Conservation (phyloP, 805 yeast species). For the Kodamaea hsintzibuensis region DNA sequence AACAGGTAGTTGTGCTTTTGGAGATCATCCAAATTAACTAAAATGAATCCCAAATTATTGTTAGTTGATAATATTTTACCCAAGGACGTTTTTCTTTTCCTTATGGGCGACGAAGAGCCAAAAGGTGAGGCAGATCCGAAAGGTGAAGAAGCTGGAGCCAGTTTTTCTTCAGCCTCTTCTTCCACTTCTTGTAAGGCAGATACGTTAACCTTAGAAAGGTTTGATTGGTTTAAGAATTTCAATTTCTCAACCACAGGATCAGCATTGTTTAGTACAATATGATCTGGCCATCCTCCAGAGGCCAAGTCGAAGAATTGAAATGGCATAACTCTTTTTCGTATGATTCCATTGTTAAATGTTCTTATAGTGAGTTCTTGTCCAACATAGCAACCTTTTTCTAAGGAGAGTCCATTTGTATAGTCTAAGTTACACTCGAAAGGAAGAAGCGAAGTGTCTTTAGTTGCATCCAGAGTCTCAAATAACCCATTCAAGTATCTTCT, state of each 20-base stretch:
- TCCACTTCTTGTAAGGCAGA: slow-evolving; percentile 22
- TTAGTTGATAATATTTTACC: slow-evolving; percentile 61
- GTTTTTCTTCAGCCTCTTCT: slow-evolving; percentile 15
- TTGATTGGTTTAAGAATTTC: slow-evolving; percentile 13
- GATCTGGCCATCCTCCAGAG: slow-evolving; percentile 7
- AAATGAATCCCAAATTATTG: slow-evolving; percentile 66
- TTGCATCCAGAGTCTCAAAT: slow-evolving; percentile 38
- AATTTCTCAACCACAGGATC: slow-evolving; percentile 21
- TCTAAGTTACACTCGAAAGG: slow-evolving; percentile 89
- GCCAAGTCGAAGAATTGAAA: slow-evolving; percentile 34
- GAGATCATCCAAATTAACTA: slow-evolving; percentile 48
- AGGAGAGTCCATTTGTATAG: slow-evolving; percentile 74
- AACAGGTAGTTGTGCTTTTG: slow-evolving; percentile 40
- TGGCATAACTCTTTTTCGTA: slow-evolving; percentile 84
- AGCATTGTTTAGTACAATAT: slow-evolving; percentile 1
- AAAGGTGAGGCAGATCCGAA: slow-evolving; percentile 39
- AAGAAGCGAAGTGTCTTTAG: slow-evolving; percentile 37
- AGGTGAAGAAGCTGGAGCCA: slow-evolving; percentile 15
- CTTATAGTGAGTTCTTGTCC: slow-evolving; percentile 96
- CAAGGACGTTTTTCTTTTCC: slow-evolving; percentile 44
- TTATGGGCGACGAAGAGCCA: slow-evolving; percentile 26
- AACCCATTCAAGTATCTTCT: slow-evolving; percentile 43
- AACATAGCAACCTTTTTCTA: slow-evolving; percentile 92
- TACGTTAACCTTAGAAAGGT: slow-evolving; percentile 17
- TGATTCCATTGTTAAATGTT: slow-evolving; percentile 76